These are phyloP conservation scores for Thalassiosira sp. DNA, from an alignment of 352 stramenopile genomes.

Conservation along the genomic window DNA sequence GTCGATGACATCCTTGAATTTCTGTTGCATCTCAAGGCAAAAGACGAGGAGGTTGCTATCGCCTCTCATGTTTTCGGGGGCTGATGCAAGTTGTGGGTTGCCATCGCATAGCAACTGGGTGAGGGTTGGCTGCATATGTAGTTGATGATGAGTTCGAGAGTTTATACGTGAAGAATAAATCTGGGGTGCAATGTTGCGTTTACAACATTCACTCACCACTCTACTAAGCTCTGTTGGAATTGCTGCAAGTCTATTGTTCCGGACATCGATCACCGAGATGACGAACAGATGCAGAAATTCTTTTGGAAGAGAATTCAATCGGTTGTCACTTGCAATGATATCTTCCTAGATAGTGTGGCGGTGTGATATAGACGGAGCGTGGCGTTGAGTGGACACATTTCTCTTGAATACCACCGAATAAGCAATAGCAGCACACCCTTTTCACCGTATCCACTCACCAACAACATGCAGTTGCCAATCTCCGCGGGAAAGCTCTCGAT, in stretches of 20 bases:
- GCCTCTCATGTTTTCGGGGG: slow-evolving; percentile 38
- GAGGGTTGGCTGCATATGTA: slow-evolving; percentile 27
- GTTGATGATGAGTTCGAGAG: neutral
- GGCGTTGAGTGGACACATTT: no score
- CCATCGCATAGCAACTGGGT: slow-evolving; percentile 28
- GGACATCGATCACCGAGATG: slow-evolving; percentile 33
- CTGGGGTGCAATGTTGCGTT: no score
- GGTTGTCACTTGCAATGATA: slow-evolving; percentile 37
- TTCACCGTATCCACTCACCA: slow-evolving; percentile 23
- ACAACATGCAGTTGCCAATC: slow-evolving; percentile 30
- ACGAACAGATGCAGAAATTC: slow-evolving; percentile 20
- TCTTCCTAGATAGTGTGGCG: slow-evolving; percentile 25
- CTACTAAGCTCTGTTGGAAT: slow-evolving; percentile 35
- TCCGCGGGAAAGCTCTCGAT: slow-evolving; percentile 24
- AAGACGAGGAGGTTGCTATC: slow-evolving; percentile 34
- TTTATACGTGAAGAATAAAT: slow-evolving; percentile 2
- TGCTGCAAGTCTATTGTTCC: slow-evolving; percentile 27
- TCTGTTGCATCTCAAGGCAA: slow-evolving; percentile 47
- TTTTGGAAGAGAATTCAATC: slow-evolving; percentile 23
- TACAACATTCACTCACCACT: slow-evolving; percentile 28
- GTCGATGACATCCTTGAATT: slow-evolving; percentile 35
- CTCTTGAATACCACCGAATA: no score
- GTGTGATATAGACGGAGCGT: no score
- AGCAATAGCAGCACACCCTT: no score
- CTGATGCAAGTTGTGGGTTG: slow-evolving; percentile 25